These are phyloP conservation scores for Rhodotorula sp. DNA, from an alignment of 1,284 basidiomycete species.

Conservation along the genomic window DNA sequence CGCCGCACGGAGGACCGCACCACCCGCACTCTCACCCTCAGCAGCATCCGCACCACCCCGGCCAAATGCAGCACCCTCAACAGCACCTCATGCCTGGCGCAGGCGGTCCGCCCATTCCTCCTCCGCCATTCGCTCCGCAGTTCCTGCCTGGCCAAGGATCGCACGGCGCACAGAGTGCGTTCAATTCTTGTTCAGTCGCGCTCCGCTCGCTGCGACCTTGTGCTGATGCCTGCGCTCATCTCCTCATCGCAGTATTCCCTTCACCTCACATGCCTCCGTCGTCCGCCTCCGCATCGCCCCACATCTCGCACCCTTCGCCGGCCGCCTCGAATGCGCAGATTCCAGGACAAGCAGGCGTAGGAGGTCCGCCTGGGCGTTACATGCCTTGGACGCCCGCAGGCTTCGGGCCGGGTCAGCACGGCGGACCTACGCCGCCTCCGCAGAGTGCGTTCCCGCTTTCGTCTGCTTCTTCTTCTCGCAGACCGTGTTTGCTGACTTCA, in stretches of 20 bases:
- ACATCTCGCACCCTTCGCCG: background rate
- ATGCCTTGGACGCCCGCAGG: constrained; percentile 11
- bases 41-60: constrained; percentile 1
- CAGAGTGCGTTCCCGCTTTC: background rate
- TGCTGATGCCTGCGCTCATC: background rate
- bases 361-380: background rate
- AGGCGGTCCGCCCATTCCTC: background rate
- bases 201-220: background rate
- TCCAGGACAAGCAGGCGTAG: background rate
- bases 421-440: background rate
- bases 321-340: background rate
- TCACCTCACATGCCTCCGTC: constrained; percentile 2
- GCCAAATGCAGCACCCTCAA: background rate
- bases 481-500: background rate
- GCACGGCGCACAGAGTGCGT: constrained; percentile 3
- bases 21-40: background rate
- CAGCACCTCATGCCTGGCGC: background rate
- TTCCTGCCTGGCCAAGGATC: background rate
- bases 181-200: background rate
- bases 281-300: background rate
- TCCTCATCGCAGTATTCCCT: background rate
- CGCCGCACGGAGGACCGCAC: background rate
- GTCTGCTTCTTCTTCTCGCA: background rate
- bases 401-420: background rate
- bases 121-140: background rate